Evolutionary conservation across 164 flowering plant species (phyloP).

Genomic region (Taxillus chinensis): DNA sequence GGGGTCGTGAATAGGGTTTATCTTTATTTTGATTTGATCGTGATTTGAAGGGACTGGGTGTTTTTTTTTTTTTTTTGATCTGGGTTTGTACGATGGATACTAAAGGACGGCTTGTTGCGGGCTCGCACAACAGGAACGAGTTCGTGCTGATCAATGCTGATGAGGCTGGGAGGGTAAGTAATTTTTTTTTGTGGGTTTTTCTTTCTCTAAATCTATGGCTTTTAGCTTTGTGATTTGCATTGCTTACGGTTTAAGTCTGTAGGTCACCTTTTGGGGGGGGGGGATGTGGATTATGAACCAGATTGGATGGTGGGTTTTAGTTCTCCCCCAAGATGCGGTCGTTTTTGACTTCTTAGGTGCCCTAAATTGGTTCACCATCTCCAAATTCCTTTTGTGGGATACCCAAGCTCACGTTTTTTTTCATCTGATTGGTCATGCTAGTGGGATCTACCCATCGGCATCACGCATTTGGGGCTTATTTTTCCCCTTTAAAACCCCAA

Average conservation of each 20-base stretch:
- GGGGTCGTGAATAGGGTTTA: slow-evolving; percentile 10
- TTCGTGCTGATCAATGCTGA: slow-evolving; percentile 90
- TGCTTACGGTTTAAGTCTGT: not conserved
- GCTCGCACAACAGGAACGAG: slow-evolving; percentile 89
- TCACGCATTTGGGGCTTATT: too few species aligned
- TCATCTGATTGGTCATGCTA: not conserved
- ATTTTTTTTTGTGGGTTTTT: too few species aligned
- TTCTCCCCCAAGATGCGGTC: not conserved
- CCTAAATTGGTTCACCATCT: not conserved
- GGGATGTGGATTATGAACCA: not conserved
- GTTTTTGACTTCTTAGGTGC: not conserved
- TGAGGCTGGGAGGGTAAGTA: slow-evolving; percentile 67
- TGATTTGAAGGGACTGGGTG: slow-evolving; percentile 4
- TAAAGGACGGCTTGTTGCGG: slow-evolving; percentile 71
- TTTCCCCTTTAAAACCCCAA: too few species aligned
- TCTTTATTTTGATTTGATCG: not conserved
- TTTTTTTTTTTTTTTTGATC: not conserved
- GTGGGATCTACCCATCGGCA: too few species aligned
- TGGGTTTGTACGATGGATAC: slow-evolving; percentile 28
- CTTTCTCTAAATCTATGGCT: not conserved
- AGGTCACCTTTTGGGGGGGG: not conserved
- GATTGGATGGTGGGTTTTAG: not conserved
- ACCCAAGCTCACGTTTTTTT: not conserved
- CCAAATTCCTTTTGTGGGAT: not conserved
- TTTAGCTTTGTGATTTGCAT: not conserved